Percentiles rank a stretch among this genome's conserved stretches.
Conservation (phyloP, 1,139 yeast genomes). For the Candida freyschussii region DNA sequence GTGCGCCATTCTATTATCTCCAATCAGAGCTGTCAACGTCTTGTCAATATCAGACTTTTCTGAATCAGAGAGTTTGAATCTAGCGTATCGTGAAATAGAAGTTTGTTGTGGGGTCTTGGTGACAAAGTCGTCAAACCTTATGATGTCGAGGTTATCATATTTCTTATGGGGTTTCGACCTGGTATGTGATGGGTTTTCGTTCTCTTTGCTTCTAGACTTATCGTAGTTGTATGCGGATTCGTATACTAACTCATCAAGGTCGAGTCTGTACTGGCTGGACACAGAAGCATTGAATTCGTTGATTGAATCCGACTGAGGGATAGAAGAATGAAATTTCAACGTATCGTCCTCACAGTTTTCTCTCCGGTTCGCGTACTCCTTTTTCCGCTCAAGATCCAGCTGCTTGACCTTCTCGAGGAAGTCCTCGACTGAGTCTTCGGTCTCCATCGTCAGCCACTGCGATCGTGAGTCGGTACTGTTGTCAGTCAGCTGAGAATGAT, state of each 20-base stretch:
- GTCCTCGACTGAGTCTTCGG: constrained; percentile 24
- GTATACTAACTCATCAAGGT: constrained; percentile 26
- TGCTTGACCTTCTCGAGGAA: constrained; percentile 30
- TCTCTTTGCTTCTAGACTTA: constrained; percentile 21
- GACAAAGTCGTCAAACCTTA: constrained; percentile 24
- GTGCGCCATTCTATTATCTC: constrained; percentile 2
- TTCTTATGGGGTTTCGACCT: constrained; percentile 9
- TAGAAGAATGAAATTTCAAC: not conserved
- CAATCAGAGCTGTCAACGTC: constrained; percentile 17
- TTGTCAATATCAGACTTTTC: constrained; percentile 18
- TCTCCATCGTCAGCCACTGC: too few relatives aligned
- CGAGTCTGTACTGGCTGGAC: constrained; percentile 16
- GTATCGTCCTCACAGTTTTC: constrained; percentile 1
- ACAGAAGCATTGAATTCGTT: constrained; percentile 14
- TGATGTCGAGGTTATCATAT: constrained; percentile 19
- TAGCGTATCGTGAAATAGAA: constrained; percentile 15
- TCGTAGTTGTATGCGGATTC: constrained; percentile 36
- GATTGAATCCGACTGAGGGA: constrained; percentile 16
- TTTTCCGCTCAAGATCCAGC: constrained; percentile 24
- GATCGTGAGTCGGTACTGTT: too few relatives aligned
- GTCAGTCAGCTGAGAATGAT: too few relatives aligned
- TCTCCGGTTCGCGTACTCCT: constrained; percentile 12
- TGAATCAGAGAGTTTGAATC: constrained; percentile 19
- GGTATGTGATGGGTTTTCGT: constrained; percentile 1
- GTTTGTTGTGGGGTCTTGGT: constrained; percentile 2